Evolutionary conservation across 371 early-diverging fungal genomes (phyloP).

Genomic region (Choanephora cucurbitarum): DNA sequence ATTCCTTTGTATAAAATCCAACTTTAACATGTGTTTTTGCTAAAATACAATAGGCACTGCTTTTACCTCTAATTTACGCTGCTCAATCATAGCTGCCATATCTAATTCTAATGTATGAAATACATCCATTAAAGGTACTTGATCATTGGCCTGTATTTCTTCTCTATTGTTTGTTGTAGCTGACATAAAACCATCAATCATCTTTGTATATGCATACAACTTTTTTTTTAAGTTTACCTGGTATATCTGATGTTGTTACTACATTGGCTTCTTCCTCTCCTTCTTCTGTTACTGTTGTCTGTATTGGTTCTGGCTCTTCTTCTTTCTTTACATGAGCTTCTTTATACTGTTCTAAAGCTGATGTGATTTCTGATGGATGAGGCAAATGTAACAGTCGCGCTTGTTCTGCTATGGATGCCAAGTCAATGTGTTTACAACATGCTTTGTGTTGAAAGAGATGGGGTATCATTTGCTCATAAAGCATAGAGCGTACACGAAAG

Average conservation of each 20-base stretch:
- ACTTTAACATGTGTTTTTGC: background rate
- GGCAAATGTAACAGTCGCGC: slow-evolving; percentile 10
- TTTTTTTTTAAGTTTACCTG: no score
- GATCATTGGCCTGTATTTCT: slow-evolving; percentile 17
- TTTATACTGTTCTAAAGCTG: slow-evolving; percentile 12
- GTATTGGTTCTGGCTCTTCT: no score
- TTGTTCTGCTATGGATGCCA: slow-evolving; percentile 11
- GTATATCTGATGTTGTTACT: no score
- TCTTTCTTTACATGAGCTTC: background rate
- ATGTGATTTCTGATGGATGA: slow-evolving; percentile 17
- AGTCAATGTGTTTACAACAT: slow-evolving; percentile 34
- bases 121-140: slow-evolving; percentile 61
- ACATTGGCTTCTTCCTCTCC: no score
- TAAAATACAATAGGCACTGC: background rate
- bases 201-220: background rate
- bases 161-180: slow-evolving; percentile 6
- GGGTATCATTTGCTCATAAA: slow-evolving; percentile 74
- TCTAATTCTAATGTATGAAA: slow-evolving; percentile 84
- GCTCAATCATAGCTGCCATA: slow-evolving; percentile 67
- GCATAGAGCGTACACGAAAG: slow-evolving; percentile 69
- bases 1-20: slow-evolving; percentile 31
- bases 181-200: no score
- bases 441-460: slow-evolving; percentile 44
- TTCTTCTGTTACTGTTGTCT: no score
- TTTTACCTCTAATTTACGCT: slow-evolving; percentile 52